Base-by-base conservation (phyloP, 2,329 filamentous ascomycete species). In the Purpureocillium takamizusanense region DNA sequence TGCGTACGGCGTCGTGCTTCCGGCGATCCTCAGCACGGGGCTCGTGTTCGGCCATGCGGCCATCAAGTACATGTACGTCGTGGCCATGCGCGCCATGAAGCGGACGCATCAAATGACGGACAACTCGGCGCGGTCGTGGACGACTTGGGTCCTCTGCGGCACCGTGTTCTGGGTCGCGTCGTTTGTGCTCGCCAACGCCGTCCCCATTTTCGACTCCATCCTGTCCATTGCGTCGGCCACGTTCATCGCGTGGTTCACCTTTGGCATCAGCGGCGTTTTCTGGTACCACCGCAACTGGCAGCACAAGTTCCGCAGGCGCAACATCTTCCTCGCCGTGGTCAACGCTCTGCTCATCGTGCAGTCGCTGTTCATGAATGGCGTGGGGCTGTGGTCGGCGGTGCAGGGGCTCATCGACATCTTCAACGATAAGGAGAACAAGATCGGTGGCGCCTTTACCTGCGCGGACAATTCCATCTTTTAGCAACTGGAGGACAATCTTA, bases 121-220 rank as follows among this genome's bases (percentile, higher is more conserved):
- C 32, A 55, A 55, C 45, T 55, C 51, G 9, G 36, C 51, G 37
- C 56, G 51, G 16, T 57, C 57, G 1, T 65, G 61, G 59, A 44
- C 43, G 39, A 49, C 56, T 33, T 61, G 59, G 59, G 49, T 62
- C 39, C 47, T 45, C 16, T 52, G 54, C 37, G 57, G 54, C 30
- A 57, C 51, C 34, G 3, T 52, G 33, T 60, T 60, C 51, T 61
- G 57, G 59, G n/a, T 50, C 13, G 39, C 56, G 18, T 53, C 51
- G 36, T 62, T 62, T 45, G 39, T 59, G 40, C 43, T 62, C 23
- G 59, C 58, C 46, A 59, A 56, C 43, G 56, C 58, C 25, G 57
- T 62, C 39, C 59, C 59, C 37, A 49, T 61, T 32, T 62, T 62
- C 42, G 54, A 61, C 47, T 61, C 57, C 9, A 61, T 62, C 47